Conservation (phyloP, 2,329 filamentous ascomycete species). For the Arthrobotrys pseudoclavata region DNA sequence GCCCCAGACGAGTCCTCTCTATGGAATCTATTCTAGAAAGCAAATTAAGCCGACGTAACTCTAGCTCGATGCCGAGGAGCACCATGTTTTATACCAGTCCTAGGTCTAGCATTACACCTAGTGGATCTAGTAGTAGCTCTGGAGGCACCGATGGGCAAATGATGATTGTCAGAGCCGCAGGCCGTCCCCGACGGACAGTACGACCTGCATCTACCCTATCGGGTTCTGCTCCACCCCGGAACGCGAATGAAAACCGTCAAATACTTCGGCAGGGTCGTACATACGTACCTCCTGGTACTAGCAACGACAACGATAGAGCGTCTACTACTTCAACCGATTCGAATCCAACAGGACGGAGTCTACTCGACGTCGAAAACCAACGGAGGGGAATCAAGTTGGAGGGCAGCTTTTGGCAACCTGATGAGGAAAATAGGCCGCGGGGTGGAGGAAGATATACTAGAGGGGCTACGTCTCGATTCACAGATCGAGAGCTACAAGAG, state of each 20-base stretch:
- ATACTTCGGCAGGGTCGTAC: slow-evolving; percentile 32
- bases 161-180: background rate
- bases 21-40: background rate
- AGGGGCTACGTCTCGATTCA: background rate
- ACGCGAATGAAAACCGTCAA: background rate
- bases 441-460: background rate
- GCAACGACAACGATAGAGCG: background rate
- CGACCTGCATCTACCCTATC: background rate
- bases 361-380: background rate
- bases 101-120: background rate
- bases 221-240: background rate
- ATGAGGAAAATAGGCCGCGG: background rate
- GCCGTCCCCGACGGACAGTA: background rate
- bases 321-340: background rate
- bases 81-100: background rate
- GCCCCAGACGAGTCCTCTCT: slow-evolving; percentile 29
- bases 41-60: background rate
- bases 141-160: background rate
- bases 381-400: background rate
- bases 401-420: background rate
- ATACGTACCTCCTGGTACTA: background rate
- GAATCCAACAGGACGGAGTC: background rate
- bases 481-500: background rate
- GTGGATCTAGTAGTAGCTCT: background rate
- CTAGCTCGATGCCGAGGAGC: background rate